These are phyloP conservation scores for Escovopsis sp. DNA, from an alignment of 2,329 filamentous ascomycete genomes.

Conservation along the genomic window DNA sequence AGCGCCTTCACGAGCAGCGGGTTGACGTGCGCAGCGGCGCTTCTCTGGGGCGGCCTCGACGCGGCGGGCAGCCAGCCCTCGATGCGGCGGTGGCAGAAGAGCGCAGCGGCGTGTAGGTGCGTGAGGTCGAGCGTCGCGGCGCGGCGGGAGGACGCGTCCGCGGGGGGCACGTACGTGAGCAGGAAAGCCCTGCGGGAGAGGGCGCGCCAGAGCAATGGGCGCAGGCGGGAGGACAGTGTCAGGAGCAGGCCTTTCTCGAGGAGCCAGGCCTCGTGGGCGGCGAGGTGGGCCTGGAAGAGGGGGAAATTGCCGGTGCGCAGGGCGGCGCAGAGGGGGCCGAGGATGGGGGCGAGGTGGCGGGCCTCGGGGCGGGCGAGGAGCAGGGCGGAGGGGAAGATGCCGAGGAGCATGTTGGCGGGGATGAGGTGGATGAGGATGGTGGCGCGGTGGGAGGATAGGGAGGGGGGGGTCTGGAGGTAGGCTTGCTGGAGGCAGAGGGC, in stretches of 20 bases:
- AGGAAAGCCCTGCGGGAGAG: constrained; percentile 66
- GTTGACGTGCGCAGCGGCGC: constrained; percentile 28
- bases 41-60: constrained; percentile 17
- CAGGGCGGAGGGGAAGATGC: constrained; percentile 56
- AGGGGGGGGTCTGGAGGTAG: constrained; percentile 50
- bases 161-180: constrained; percentile 56
- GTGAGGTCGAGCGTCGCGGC: constrained; percentile 62
- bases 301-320: constrained; percentile 61
- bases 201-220: constrained; percentile 71
- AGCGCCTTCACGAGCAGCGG: constrained; percentile 36
- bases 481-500: constrained; percentile 61
- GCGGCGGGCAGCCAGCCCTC: constrained; percentile 37
- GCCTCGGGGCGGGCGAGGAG: constrained; percentile 53
- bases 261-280: constrained; percentile 54
- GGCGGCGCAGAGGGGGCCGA: constrained; percentile 56
- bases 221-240: constrained; percentile 59
- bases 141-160: constrained; percentile 36
- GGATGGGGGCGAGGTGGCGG: constrained; percentile 45
- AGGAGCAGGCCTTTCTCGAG: constrained; percentile 61
- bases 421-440: constrained; percentile 75
- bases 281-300: constrained; percentile 55
- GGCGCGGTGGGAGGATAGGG: constrained; percentile 57
- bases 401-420: constrained; percentile 67
- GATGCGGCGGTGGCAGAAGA: constrained; percentile 47
- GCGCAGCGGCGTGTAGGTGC: constrained; percentile 48